Conservation (phyloP, 495 filamentous ascomycete species). For the Hypoxylon rickii region DNA sequence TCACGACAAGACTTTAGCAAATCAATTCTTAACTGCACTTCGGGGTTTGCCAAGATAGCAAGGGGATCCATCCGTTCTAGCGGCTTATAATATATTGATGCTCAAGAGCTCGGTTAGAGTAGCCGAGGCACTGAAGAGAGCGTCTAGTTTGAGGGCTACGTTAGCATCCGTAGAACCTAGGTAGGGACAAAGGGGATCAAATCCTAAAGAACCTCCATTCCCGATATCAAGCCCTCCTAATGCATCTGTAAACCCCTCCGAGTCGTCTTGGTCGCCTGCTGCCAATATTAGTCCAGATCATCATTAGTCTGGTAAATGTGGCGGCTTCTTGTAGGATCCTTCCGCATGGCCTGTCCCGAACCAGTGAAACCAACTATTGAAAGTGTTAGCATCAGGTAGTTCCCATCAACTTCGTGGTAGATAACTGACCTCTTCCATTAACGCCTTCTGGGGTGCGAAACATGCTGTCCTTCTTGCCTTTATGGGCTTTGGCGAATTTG, state of each 20-base stretch:
- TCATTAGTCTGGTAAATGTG: slow-evolving; percentile 86
- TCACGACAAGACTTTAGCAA: slow-evolving; percentile 37
- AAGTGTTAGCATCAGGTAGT: slow-evolving; percentile 35
- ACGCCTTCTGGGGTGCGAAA: slow-evolving; percentile 89
- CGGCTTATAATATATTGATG: slow-evolving; percentile 24
- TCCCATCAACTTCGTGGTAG: neutral
- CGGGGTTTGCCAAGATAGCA: slow-evolving; percentile 16
- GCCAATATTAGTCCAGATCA: slow-evolving; percentile 63
- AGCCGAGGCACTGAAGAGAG: slow-evolving; percentile 32
- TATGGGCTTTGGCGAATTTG: slow-evolving; percentile 68
- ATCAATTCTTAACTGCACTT: slow-evolving; percentile 14
- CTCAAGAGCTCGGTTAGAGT: slow-evolving; percentile 25
- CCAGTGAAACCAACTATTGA: slow-evolving; percentile 88
- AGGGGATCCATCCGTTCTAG: slow-evolving; percentile 34
- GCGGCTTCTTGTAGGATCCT: slow-evolving; percentile 79
- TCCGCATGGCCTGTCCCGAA: slow-evolving; percentile 91
- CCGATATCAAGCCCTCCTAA: slow-evolving; percentile 9
- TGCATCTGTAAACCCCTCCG: slow-evolving; percentile 4
- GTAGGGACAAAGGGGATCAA: slow-evolving; percentile 41
- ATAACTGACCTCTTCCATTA: slow-evolving; percentile 74
- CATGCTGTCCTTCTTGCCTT: slow-evolving; percentile 90
- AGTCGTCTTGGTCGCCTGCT: slow-evolving; percentile 19
- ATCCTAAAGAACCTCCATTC: slow-evolving; percentile 35
- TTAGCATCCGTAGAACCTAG: slow-evolving; percentile 41
- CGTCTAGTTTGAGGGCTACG: slow-evolving; percentile 35